Conservation (phyloP, 768 basidiomycete species). For the Pleurotus pulmonarius region DNA sequence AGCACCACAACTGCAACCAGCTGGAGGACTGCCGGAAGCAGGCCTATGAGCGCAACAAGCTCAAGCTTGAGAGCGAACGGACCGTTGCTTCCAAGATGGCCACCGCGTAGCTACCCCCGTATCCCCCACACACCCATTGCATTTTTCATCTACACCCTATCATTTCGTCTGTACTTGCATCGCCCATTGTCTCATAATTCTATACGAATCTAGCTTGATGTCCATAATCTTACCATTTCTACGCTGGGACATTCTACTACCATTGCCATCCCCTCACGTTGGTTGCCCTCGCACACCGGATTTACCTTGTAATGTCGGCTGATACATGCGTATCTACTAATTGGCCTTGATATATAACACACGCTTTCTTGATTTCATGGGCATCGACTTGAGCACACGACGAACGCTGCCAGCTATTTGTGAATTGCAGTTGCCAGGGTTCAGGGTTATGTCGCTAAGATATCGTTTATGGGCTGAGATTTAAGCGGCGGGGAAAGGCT, state of each 20-base stretch:
- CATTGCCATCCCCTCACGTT: neutral
- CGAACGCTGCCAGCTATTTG: too few species aligned
- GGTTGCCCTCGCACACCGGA: neutral
- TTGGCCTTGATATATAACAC: neutral
- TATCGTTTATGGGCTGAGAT: too few species aligned
- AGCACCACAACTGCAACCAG: slow-evolving; percentile 82
- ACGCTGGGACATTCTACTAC: neutral
- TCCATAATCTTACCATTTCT: neutral
- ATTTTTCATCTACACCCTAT: slow-evolving; percentile 8
- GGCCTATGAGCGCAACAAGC: slow-evolving; percentile 87
- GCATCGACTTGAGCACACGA: too few species aligned
- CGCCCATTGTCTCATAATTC: neutral
- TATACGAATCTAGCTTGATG: neutral
- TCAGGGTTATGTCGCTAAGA: too few species aligned
- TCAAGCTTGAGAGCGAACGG: slow-evolving; percentile 82
- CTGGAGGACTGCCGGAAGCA: slow-evolving; percentile 83
- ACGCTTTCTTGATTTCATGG: too few species aligned
- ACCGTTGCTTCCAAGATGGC: slow-evolving; percentile 87
- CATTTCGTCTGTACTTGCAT: slow-evolving; percentile 6
- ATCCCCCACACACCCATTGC: slow-evolving; percentile 12
- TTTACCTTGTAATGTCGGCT: neutral
- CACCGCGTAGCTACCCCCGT: slow-evolving; percentile 45
- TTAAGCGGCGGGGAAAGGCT: neutral
- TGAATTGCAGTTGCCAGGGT: too few species aligned
- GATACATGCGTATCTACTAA: neutral